Evolutionary conservation across 192 early-diverging fungal species (phyloP), one percentile per base, ranked within the genome.

Genomic region (Coemansia sp.): DNA sequence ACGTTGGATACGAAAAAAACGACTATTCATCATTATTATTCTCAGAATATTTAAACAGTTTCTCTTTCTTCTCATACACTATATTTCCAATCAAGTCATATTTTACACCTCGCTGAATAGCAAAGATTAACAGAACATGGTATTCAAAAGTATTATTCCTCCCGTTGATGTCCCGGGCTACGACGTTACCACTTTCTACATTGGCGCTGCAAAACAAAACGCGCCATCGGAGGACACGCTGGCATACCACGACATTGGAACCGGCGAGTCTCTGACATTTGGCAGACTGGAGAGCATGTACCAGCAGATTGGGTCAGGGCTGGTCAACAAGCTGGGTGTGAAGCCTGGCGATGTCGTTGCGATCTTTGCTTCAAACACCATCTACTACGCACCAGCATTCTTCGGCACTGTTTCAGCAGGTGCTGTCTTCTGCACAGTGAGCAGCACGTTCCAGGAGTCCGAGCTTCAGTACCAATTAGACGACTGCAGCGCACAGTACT

Each of bases 401-500:
- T 57, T 81, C 19, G 79, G 79, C 0, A 73, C 70, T 19, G 37
- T 72, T 5, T 67, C 75, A 6, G 40, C 68, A 5, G 79, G 79
- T 3, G 75, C 75, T 0, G 62, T 70, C 3, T 70, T 70, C 57
- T 76, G 70, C 68, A 69, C 79, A 3, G 53, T 71, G 18, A 81
- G 71, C 61, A 76, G 71, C 49, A 64, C 71, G 18, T 87, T 89
- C 61, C 83, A 84, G 16, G 76, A 85, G 18, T 80, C 86, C 13
- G 92, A 94, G 71, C 85, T 92, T 48, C 81, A 77, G 5, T 90
- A 90, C 74, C 90, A 94, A 54, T 38, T 94, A 47, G 75, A 89
- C 1, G 90, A 91, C 71, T 76, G 90, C 43, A 66, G 84, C 41
- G 76, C 84, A 8, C 79, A 75, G 1, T 71, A 76, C 5, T 68